Base-by-base conservation (phyloP, 495 filamentous ascomycete genomes). In the Penicillium tannophilum region DNA sequence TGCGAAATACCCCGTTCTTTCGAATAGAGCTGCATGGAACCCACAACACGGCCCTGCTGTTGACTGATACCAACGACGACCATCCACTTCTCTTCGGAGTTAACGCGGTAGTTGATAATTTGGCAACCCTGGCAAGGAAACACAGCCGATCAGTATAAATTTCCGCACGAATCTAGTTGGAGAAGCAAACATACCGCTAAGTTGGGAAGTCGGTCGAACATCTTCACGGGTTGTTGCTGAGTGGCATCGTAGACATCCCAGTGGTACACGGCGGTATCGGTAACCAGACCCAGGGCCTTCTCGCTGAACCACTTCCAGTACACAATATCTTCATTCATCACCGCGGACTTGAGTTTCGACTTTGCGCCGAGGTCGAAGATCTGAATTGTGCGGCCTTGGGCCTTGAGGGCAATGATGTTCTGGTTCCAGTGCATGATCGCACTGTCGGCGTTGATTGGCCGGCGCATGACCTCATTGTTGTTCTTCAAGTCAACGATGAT, bases 221-320 rank as follows among this genome's bases (percentile, higher is more conserved):
- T 74, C 80, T 98, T 96, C 44, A 91, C 83, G 11, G 94, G 92
- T 52, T 86, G 80, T 46, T 83, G 76, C 73, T 96, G 88, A 60
- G 83, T 80, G 30, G 85, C 78, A 65, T 96, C 91, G 64, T 92
- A 91, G 57, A 97, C 90, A 72, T 98, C 91, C 94, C 94, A 99
- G 79, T 98, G 94, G 76, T 91, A 99, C 53, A 99, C 90, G 23
- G 88, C 82, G 62, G 77, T 88, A 30, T 96, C 92, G 36, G 93
- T 97, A 39, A 99, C 89, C 71, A 99, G 72, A 54, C 94, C 94
- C 49, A 99, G 73, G 54, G 84, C 88, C 50, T 81, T 88, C 63
- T 93, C 88, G 76, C 89, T 96, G 77, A 93, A 89, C 95, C 95
- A 99, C 77, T 97, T 97, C 94, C 94, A 99, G 82, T 94, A 99